phyloP scores from a whole-genome alignment of 495 filamentous ascomycete species.

The Aspergillus taichungensis region DNA sequence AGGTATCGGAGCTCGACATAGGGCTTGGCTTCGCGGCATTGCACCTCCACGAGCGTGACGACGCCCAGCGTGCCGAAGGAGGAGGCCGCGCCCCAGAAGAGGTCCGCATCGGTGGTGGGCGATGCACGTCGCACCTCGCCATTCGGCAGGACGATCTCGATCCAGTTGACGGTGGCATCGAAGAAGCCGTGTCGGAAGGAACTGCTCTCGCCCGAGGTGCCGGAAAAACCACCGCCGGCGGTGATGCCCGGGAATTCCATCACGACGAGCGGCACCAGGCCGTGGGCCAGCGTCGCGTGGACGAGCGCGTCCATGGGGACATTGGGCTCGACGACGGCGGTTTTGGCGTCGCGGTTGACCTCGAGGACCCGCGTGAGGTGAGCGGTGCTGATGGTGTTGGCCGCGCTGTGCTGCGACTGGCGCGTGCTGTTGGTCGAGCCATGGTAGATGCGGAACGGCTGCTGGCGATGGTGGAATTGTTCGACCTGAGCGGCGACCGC shows the following conservation, averaged over 20 bases:
- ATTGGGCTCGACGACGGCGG: slow-evolving; percentile 45
- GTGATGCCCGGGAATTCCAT: slow-evolving; percentile 54
- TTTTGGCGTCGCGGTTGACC: slow-evolving; percentile 33
- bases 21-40: slow-evolving; percentile 36
- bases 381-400: slow-evolving; percentile 39
- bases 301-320: slow-evolving; percentile 44
- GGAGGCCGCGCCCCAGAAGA: slow-evolving; percentile 46
- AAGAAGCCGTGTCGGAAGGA: slow-evolving; percentile 51
- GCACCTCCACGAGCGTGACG: slow-evolving; percentile 44
- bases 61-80: slow-evolving; percentile 46
- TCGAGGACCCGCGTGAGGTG: slow-evolving; percentile 44
- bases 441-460: slow-evolving; percentile 69
- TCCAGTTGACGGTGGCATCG: slow-evolving; percentile 37
- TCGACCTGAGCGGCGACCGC: slow-evolving; percentile 28
- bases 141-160: slow-evolving; percentile 48
- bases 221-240: slow-evolving; percentile 47
- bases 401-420: slow-evolving; percentile 39
- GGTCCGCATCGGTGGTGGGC: slow-evolving; percentile 27
- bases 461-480: slow-evolving; percentile 44
- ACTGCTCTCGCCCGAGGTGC: slow-evolving; percentile 46
- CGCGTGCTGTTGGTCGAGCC: slow-evolving; percentile 72
- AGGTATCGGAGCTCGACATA: slow-evolving; percentile 44
- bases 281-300: slow-evolving; percentile 29
- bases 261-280: slow-evolving; percentile 44
- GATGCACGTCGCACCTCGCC: slow-evolving; percentile 39